Base-by-base conservation (phyloP, 768 basidiomycete species). In the Saitozyma sp. region DNA sequence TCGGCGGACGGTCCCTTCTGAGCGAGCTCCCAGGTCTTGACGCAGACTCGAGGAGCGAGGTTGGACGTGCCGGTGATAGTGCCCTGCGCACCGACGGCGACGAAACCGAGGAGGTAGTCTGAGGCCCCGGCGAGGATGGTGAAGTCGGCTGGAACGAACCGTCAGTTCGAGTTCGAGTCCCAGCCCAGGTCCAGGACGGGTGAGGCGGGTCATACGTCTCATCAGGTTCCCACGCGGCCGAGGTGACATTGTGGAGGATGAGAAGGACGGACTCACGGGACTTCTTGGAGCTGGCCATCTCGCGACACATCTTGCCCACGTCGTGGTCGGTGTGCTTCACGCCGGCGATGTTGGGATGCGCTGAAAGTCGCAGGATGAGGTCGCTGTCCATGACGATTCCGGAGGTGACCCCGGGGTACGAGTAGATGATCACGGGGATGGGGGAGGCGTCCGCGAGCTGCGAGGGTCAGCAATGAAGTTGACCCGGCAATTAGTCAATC, bases 321-420 rank as follows among this genome's bases (percentile, higher is more conserved):
- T 77, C 77, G 49, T 78, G 75, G 60, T 78, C 78, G 14, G 79
- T 79, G 61, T 79, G 74, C 67, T 81, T 81, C 53, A 80, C 72
- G 14, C 78, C 80, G 14, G 67, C 75, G 56, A 81, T 79, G 62
- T 81, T 81, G 17, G 66, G 65, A 59, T 80, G 80, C 63, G 54
- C 53, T 5, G 78, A 79, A 39, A 81, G 64, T 19, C 61, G 50
- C 16, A 56, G 55, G 58, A 79, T 73, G 13, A 78, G 65, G 37
- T 74, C 75, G 14, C 78, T 69, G 54, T 72, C 67, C 37, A 81
- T 67, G 43, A 79, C 71, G 54, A 81, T 75, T 13, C 80, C 80
- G 57, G 76, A 73, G 5, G 68, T 71, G 46, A 78, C 75, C 5
- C 67, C 78, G 6, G 79, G 79, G 61, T 74, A 79, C 13, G 71